Base-by-base conservation (phyloP, 2,329 filamentous ascomycete species). In the Colletotrichum lentis region DNA sequence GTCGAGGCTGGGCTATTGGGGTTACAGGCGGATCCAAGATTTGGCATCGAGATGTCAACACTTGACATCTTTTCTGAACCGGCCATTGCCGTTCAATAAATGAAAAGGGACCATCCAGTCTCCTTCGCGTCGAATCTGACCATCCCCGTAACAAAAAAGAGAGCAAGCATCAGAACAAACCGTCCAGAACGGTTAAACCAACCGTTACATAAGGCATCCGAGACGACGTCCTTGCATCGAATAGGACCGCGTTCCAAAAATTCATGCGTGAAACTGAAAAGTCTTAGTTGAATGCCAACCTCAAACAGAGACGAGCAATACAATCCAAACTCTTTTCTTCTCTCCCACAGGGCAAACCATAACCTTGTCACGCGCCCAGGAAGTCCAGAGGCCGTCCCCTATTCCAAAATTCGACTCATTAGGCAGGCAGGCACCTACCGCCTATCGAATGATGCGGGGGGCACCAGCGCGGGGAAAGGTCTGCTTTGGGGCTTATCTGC, bases 341-440 rank as follows among this genome's bases (percentile, higher is more conserved):
- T 57, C 12, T 22, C 41, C 12, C 64, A 64, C 49, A 43, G 61
- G 43, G 61, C 24, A 68, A 68, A 59, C 46, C 61, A 60, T 64
- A 64, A 64, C 54, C 56, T 65, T 59, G 63, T 59, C 37, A n/a
- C 2, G 14, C 18, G 10, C n/a, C 8, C 27, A 27, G 27, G 22
- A 24, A 59, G 57, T 22, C 22, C 49, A 55, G 16, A 44, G 16
- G 22, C 47, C 49, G 8, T 1, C 14, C 56, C 57, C 35, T 46
- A 41, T 46, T 27, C 57, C 46, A 52, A 50, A 31, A n/a, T n/a
- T 47, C 44, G 31, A 43, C 35, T 20, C 10, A 24, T 47, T n/a
- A 7, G 31, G 31, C 4, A 24, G 24, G 31, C 3, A 35, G 31
- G 8, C 10, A 35, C 31, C 31, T 35, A 6, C 50, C 44, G n/a